phyloP scores from a whole-genome alignment of 2,329 filamentous ascomycete species.

The Epichloe festucae region DNA sequence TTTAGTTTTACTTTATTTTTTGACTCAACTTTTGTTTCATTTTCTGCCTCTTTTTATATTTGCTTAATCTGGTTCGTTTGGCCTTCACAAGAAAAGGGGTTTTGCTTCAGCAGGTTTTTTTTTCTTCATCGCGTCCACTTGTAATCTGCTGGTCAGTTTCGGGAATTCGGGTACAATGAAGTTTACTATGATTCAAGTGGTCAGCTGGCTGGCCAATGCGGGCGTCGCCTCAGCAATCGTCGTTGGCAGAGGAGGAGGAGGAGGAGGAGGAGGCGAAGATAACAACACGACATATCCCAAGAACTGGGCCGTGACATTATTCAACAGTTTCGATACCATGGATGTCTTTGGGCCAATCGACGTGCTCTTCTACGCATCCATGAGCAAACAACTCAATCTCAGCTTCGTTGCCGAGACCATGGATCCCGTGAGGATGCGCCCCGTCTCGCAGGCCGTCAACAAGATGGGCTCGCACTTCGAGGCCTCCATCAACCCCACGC shows the following conservation, averaged over 20 bases:
- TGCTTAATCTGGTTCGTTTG: too few relatives aligned
- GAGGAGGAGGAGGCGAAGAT: not conserved
- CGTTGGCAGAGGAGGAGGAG: not conserved
- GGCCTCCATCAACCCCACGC: conserved; percentile 24
- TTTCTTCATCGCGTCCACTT: too few relatives aligned
- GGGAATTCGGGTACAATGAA: not conserved
- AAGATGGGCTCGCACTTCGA: conserved; percentile 16
- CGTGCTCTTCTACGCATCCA: conserved; percentile 26
- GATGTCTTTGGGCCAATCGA: conserved; percentile 33
- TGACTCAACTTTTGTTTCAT: too few relatives aligned
- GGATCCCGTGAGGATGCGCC: conserved; percentile 24
- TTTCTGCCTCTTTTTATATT: not conserved
- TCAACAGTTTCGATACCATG: conserved; percentile 7
- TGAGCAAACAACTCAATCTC: conserved; percentile 21
- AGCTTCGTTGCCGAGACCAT: conserved; percentile 24
- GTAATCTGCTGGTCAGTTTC: not conserved
- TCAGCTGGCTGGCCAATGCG: not conserved
- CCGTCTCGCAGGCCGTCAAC: conserved; percentile 9
- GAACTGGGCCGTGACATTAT: conserved; percentile 4
- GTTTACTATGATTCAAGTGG: not conserved
- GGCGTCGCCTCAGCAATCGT: not conserved
- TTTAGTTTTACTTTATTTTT: not conserved
- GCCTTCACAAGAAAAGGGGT: too few relatives aligned
- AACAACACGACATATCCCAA: not conserved
- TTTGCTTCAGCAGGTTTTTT: too few relatives aligned